Evolutionary conservation across 208 protist genomes (phyloP).

Genomic region (Trypanosoma platydactyli): DNA sequence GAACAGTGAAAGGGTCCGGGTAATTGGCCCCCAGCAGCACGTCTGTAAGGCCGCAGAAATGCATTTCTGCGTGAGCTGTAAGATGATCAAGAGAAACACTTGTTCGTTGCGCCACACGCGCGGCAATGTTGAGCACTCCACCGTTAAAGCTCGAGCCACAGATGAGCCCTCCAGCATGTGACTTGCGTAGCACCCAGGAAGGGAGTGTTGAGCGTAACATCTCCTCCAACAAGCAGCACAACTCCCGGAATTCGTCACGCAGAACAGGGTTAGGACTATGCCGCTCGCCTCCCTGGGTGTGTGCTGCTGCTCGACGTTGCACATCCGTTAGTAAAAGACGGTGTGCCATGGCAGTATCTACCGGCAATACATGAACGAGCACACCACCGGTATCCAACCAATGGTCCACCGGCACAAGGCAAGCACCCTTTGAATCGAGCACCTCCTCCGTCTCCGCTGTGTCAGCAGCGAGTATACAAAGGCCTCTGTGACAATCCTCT

Average conservation of each 20-base stretch:
- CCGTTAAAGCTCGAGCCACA: constrained; percentile 71
- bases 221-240: constrained; percentile 41
- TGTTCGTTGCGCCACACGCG: constrained; percentile 69
- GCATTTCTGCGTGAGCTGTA: constrained; percentile 61
- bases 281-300: neutral
- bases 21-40: constrained; percentile 72
- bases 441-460: constrained; percentile 40
- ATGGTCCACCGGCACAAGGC: constrained; percentile 1
- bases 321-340: constrained; percentile 56
- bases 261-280: constrained; percentile 79
- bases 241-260: constrained; percentile 46
- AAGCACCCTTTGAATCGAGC: neutral
- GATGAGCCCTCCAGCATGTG: constrained; percentile 59
- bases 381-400: constrained; percentile 19
- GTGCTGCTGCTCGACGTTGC: constrained; percentile 52
- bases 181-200: constrained; percentile 60
- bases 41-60: constrained; percentile 85
- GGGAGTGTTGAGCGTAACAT: constrained; percentile 48
- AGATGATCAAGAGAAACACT: constrained; percentile 66
- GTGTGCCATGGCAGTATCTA: constrained; percentile 54
- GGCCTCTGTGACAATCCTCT: constrained; percentile 52
- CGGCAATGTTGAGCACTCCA: constrained; percentile 74
- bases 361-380: constrained; percentile 42
- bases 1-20: constrained; percentile 55
- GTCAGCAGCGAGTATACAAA: constrained; percentile 46